These are phyloP conservation scores for Myxozyma udenii DNA, from an alignment of 805 yeast species.

Conservation along the genomic window DNA sequence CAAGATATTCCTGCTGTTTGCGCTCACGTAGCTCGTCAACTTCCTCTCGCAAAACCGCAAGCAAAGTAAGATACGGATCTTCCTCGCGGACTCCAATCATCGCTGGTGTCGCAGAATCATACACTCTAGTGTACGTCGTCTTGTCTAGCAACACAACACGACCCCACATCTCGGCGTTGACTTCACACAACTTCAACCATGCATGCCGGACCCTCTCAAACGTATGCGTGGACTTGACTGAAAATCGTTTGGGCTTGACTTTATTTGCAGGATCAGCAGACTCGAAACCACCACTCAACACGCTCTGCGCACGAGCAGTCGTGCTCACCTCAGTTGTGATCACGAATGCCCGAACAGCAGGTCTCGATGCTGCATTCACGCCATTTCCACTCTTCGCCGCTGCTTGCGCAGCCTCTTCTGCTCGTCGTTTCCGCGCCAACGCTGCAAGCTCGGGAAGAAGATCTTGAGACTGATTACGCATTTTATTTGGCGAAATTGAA, in stretches of 20 bases:
- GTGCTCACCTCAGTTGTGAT: conserved; percentile 5
- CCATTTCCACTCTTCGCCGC: neutral
- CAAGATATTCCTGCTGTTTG: neutral
- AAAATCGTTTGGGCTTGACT: conserved; percentile 3
- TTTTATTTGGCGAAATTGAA: no score
- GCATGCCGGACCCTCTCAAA: conserved; percentile 11
- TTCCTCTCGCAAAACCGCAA: conserved; percentile 9
- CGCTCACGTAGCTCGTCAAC: conserved; percentile 10
- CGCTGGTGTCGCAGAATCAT: conserved; percentile 21
- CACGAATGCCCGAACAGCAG: neutral
- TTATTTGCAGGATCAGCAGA: neutral
- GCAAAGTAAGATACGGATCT: conserved; percentile 15
- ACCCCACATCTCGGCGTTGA: neutral
- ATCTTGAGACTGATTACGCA: neutral
- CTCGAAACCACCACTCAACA: neutral
- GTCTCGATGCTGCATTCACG: neutral
- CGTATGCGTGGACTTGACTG: conserved; percentile 6
- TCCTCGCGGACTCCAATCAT: conserved; percentile 15
- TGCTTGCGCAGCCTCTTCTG: neutral
- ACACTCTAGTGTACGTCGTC: conserved; percentile 9
- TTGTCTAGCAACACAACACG: conserved; percentile 8
- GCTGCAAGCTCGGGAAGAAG: conserved; percentile 27
- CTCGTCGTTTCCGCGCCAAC: conserved; percentile 8
- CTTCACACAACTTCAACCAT: conserved; percentile 10
- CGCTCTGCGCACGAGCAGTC: neutral